phyloP scores from a whole-genome alignment of 2,329 filamentous ascomycete genomes.

The Ophiostoma angusticollis region DNA sequence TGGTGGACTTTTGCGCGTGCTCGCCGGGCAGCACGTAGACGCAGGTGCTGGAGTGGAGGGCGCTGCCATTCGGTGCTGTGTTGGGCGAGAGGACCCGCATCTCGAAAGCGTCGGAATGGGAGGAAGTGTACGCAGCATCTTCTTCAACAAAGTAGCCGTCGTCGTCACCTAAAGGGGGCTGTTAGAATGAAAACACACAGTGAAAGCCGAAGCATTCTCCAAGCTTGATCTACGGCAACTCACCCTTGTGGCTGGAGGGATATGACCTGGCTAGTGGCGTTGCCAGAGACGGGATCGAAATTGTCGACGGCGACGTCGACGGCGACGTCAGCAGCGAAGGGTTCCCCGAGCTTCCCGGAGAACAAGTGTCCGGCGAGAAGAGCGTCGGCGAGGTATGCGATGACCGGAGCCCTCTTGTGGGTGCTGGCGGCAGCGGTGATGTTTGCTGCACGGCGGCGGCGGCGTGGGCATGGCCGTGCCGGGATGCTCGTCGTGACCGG shows the following conservation, averaged over 20 bases:
- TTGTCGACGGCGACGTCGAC: not conserved
- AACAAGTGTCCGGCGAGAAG: no score
- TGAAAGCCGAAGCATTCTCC: no score
- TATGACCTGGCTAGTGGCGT: no score
- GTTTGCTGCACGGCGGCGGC: not conserved
- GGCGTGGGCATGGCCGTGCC: no score
- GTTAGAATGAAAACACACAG: not conserved
- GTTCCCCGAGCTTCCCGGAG: no score
- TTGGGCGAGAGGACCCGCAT: not conserved
- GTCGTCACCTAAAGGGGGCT: not conserved
- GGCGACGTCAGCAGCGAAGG: no score
- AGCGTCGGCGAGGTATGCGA: not conserved
- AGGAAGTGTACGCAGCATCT: not conserved
- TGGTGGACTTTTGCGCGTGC: no score
- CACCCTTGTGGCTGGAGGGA: no score
- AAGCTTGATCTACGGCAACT: no score
- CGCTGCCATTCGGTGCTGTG: not conserved
- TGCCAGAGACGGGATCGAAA: not conserved
- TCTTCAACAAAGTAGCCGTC: not conserved
- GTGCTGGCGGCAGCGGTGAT: not conserved
- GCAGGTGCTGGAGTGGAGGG: no score
- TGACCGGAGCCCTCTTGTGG: not conserved
- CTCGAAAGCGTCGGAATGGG: not conserved
- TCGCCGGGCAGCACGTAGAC: no score
- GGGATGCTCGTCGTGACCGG: no score